A percentile compares a stretch with the other conserved stretches of the same genome.
These are phyloP conservation scores for Epichloe brachyelytri DNA, from an alignment of 2,329 filamentous ascomycete genomes.

Conservation along the genomic window DNA sequence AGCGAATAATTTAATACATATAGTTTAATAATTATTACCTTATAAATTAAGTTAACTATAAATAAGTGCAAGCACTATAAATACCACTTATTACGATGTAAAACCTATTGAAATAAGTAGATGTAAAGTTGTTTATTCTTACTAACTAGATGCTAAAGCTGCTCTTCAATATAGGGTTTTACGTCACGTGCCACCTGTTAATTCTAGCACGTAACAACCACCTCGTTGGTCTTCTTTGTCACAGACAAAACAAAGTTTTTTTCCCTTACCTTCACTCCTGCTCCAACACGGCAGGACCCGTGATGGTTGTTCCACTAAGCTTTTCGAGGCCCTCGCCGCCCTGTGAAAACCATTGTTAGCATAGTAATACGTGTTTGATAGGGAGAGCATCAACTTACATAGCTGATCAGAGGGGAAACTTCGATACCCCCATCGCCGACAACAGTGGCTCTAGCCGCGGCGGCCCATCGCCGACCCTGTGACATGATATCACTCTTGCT, in stretches of 20 bases:
- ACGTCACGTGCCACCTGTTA: no score
- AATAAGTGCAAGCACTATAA: no score
- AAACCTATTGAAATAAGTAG: no score
- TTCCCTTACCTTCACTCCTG: conserved; percentile 19
- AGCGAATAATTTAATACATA: no score
- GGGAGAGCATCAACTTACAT: conserved; percentile 51
- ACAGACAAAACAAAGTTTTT: background rate
- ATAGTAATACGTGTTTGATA: background rate
- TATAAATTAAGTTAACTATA: no score
- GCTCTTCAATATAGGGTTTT: no score
- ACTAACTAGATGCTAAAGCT: no score
- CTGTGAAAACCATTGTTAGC: conserved; percentile 18
- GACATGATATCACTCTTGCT: conserved; percentile 81
- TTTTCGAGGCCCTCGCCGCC: conserved; percentile 50
- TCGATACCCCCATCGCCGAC: conserved; percentile 64
- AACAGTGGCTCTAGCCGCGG: conserved; percentile 65
- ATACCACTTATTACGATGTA: no score
- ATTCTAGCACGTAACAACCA: no score
- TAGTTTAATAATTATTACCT: no score
- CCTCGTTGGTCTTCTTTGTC: background rate
- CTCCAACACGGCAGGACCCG: conserved; percentile 39
- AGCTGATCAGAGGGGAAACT: conserved; percentile 86
- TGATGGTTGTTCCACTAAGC: conserved; percentile 38
- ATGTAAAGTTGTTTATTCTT: no score
- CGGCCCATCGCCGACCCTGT: conserved; percentile 78